phyloP scores from a whole-genome alignment of 495 filamentous ascomycete genomes.

The Penicillium herquei region DNA sequence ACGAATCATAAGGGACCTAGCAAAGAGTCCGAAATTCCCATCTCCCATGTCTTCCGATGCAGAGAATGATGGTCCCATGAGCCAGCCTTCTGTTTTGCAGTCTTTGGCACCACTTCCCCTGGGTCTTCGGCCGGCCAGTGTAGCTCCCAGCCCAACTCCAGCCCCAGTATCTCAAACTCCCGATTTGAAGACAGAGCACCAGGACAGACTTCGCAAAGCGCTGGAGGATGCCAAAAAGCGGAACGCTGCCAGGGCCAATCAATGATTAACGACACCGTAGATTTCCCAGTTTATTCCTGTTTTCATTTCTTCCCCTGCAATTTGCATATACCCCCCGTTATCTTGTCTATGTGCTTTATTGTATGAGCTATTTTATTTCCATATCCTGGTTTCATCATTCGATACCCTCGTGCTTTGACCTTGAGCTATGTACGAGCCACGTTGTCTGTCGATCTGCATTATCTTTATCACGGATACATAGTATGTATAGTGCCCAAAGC shows the following conservation, averaged over 20 bases:
- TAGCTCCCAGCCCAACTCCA: slow-evolving; percentile 8
- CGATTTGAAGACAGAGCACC: slow-evolving; percentile 37
- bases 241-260: slow-evolving; percentile 39
- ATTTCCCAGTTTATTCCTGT: background rate
- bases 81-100: background rate
- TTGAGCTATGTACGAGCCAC: background rate
- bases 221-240: slow-evolving; percentile 50
- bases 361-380: background rate
- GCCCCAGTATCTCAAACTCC: slow-evolving; percentile 2
- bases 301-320: background rate
- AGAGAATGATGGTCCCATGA: background rate
- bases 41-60: background rate
- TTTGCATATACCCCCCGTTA: slow-evolving; percentile 7
- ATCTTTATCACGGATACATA: background rate
- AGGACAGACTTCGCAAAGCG: slow-evolving; percentile 46
- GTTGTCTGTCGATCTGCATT: background rate
- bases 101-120: slow-evolving; percentile 10
- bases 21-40: slow-evolving; percentile 28
- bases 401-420: slow-evolving; percentile 1
- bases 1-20: slow-evolving; percentile 28
- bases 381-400: background rate
- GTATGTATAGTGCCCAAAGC: no score
- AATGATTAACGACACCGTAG: slow-evolving; percentile 6
- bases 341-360: background rate
- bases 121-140: slow-evolving; percentile 12